Evolutionary conservation across 208 protist species (phyloP).

Genomic region (Acanthamoeba triangularis): DNA sequence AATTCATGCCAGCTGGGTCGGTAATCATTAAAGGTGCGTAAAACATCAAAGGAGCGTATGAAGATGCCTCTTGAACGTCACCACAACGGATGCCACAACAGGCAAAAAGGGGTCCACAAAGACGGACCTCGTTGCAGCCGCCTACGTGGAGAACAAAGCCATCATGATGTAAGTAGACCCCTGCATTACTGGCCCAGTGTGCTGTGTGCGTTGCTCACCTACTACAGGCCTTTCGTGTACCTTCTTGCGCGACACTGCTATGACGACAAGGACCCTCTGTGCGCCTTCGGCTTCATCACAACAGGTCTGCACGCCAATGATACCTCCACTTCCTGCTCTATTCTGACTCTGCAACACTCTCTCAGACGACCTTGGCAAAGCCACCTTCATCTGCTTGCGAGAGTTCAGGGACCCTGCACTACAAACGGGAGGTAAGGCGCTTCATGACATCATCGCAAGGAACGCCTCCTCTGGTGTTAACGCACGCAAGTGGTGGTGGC

Average conservation of each 20-base stretch:
- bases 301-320: background rate
- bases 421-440: background rate
- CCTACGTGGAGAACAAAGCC: conserved; percentile 12
- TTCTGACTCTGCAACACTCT: background rate
- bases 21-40: conserved; percentile 7
- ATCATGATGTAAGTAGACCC: background rate
- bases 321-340: background rate
- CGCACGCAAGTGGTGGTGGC: background rate
- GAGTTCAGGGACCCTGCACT: conserved; percentile 42
- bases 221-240: conserved; percentile 21
- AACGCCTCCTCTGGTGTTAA: background rate
- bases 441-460: background rate
- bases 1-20: background rate
- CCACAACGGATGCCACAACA: background rate
- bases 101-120: conserved; percentile 45
- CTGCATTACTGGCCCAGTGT: background rate
- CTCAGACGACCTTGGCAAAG: background rate
- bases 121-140: conserved; percentile 9
- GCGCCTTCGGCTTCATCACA: conserved; percentile 3
- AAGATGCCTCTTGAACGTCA: background rate
- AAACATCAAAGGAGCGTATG: background rate
- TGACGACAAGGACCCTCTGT: conserved; percentile 60
- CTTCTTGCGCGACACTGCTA: conserved; percentile 51
- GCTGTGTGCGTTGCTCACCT: too few species aligned
- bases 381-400: conserved; percentile 39